Evolutionary conservation across 208 protist genomes (phyloP).

Genomic region (Kentomonas sorsogonicus): DNA sequence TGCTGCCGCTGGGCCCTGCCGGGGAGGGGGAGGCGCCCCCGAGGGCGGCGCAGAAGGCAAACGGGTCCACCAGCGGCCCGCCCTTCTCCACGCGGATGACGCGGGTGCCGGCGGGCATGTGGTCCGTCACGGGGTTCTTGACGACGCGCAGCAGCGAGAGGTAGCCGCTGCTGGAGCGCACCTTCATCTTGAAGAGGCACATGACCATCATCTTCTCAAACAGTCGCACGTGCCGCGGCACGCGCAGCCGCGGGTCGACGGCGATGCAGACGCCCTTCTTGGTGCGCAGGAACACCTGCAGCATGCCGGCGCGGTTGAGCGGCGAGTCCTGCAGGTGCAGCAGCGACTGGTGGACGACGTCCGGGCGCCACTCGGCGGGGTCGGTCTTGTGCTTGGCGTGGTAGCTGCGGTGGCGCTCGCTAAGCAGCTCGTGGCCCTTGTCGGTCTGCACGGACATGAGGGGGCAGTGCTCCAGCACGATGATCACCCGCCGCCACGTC

Average conservation of each 20-base stretch:
- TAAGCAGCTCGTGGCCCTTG: constrained; percentile 94
- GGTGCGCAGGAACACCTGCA: constrained; percentile 97
- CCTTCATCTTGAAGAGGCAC: constrained; percentile 97
- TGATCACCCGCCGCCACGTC: constrained; percentile 88
- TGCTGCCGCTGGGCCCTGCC: too few species aligned
- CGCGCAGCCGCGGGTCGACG: constrained; percentile 96
- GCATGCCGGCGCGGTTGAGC: constrained; percentile 96
- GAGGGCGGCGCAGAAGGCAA: constrained; percentile 44
- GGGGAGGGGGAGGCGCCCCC: constrained; percentile 24
- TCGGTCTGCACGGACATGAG: constrained; percentile 93
- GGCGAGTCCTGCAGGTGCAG: constrained; percentile 97
- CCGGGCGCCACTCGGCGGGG: constrained; percentile 93
- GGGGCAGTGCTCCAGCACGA: constrained; percentile 93
- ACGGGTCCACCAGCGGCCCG: constrained; percentile 67
- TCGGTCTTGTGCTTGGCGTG: constrained; percentile 93
- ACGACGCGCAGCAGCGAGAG: constrained; percentile 97
- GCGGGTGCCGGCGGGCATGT: constrained; percentile 91
- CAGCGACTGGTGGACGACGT: constrained; percentile 98
- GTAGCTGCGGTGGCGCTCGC: constrained; percentile 94
- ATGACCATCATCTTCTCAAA: constrained; percentile 99
- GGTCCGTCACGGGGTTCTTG: constrained; percentile 97
- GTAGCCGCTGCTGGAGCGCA: constrained; percentile 84
- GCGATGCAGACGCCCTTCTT: constrained; percentile 93
- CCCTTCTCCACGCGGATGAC: constrained; percentile 83
- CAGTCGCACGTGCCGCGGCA: constrained; percentile 97